A percentile compares a stretch with the other conserved stretches of the same genome.
phyloP scores from a whole-genome alignment of 2,329 filamentous ascomycete species.

The Chaetomiaceae sp. region DNA sequence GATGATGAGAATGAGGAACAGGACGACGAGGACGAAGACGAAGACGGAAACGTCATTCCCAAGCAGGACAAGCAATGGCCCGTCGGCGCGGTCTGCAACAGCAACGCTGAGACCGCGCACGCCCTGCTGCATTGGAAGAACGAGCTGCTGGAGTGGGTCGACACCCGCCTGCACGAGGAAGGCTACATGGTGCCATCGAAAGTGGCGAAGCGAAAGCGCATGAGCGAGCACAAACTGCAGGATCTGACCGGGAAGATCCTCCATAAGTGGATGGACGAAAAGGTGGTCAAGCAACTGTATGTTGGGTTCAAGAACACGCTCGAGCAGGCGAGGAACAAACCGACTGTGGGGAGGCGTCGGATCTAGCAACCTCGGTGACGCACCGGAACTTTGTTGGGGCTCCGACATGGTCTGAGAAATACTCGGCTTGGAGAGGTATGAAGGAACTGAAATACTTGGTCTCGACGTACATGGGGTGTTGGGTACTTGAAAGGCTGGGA shows the following conservation, averaged over 20 bases:
- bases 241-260: conserved; percentile 59
- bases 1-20: conserved; percentile 37
- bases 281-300: conserved; percentile 57
- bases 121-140: conserved; percentile 69
- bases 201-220: conserved; percentile 54
- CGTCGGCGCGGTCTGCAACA: conserved; percentile 37
- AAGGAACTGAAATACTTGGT: no score
- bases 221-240: conserved; percentile 53
- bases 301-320: conserved; percentile 58
- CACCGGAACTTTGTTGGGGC: no score
- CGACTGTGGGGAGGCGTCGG: conserved; percentile 25
- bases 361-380: background rate
- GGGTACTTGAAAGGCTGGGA: no score
- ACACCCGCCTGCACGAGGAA: conserved; percentile 52
- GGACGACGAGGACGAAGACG: conserved; percentile 26
- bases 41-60: conserved; percentile 34
- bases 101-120: conserved; percentile 61
- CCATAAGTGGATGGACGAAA: conserved; percentile 54
- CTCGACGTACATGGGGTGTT: no score
- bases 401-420: no score
- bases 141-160: conserved; percentile 65
- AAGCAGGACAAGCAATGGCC: conserved; percentile 35
- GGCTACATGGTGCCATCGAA: conserved; percentile 50
- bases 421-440: no score
- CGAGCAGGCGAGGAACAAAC: conserved; percentile 48